A percentile compares a stretch with the other conserved stretches of the same genome.
phyloP scores from a whole-genome alignment of 176 grass and related monocot species.

The Oryza glaberrima region DNA sequence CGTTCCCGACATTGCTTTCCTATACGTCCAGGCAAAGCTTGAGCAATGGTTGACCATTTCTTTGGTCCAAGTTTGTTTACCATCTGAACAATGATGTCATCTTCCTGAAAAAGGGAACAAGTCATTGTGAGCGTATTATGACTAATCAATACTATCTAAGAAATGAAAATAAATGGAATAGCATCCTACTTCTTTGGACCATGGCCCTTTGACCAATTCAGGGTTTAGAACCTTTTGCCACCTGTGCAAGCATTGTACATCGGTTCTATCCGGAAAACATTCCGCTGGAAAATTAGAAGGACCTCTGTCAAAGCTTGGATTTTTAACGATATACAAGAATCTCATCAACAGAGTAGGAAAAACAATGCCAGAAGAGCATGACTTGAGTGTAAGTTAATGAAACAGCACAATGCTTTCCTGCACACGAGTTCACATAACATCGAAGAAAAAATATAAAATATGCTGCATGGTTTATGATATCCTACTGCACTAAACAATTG shows the following conservation, averaged over 20 bases:
- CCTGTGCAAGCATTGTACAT: conserved; percentile 98
- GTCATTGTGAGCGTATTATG: not conserved
- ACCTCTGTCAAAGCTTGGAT: conserved; percentile 42
- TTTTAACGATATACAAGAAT: conserved; percentile 13
- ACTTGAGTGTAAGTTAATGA: conserved; percentile 18
- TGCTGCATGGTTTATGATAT: not conserved
- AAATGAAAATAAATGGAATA: conserved; percentile 32
- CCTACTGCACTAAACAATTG: not conserved
- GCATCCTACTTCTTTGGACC: conserved; percentile 89
- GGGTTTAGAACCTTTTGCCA: conserved; percentile 99
- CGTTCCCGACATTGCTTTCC: conserved; percentile 97
- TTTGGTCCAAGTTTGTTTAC: conserved; percentile 86
- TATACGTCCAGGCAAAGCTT: conserved; percentile 92
- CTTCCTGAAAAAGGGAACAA: conserved; percentile 66
- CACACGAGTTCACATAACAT: not conserved
- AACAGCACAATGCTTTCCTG: not conserved
- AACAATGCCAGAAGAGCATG: not conserved
- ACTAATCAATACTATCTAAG: conserved; percentile 20
- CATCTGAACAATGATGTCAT: conserved; percentile 96
- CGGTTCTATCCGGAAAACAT: conserved; percentile 88
- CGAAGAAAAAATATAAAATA: not conserved
- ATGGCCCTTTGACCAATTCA: conserved; percentile 95
- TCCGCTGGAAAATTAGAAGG: conserved; percentile 73
- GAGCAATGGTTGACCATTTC: conserved; percentile 97
- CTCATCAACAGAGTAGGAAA: not conserved